These are phyloP conservation scores for Dactylellina leptospora DNA, from an alignment of 2,329 filamentous ascomycete species.

Conservation along the genomic window DNA sequence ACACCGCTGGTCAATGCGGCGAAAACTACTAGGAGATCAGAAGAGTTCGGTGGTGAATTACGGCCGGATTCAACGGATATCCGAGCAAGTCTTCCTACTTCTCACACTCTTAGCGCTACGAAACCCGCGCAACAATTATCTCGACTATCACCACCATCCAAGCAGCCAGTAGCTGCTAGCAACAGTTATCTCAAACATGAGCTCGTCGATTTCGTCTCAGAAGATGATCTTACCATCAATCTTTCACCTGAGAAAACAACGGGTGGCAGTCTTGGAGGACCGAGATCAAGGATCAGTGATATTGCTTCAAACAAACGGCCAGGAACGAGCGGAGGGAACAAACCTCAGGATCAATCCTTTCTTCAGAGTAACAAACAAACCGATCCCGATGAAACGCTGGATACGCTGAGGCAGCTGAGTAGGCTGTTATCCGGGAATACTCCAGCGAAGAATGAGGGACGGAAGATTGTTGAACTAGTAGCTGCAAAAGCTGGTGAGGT, in stretches of 20 bases:
- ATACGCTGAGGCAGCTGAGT: conserved; percentile 46
- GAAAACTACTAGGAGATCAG: neutral
- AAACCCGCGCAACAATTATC: conserved; percentile 8
- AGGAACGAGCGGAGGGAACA: conserved; percentile 4
- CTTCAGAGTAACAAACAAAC: conserved; percentile 32
- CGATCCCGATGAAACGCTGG: conserved; percentile 42
- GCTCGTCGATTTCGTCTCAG: conserved; percentile 44
- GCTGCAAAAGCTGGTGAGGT: conserved; percentile 11
- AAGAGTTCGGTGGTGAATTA: conserved; percentile 45
- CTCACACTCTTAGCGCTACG: neutral
- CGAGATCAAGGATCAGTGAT: neutral
- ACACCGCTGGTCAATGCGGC: conserved; percentile 13
- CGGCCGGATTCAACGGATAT: conserved; percentile 5
- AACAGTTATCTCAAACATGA: conserved; percentile 38
- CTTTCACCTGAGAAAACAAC: conserved; percentile 13
- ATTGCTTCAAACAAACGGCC: neutral
- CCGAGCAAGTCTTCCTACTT: conserved; percentile 1
- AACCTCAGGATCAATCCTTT: conserved; percentile 34
- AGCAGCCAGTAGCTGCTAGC: conserved; percentile 20
- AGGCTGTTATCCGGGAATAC: conserved; percentile 42
- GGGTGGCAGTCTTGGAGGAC: neutral
- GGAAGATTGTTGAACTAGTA: conserved; percentile 24
- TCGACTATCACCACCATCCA: conserved; percentile 1
- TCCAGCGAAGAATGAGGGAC: conserved; percentile 26
- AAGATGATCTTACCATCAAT: conserved; percentile 43